Conservation (phyloP, 345 rosid genomes). For the Pugionium dolabratum region DNA sequence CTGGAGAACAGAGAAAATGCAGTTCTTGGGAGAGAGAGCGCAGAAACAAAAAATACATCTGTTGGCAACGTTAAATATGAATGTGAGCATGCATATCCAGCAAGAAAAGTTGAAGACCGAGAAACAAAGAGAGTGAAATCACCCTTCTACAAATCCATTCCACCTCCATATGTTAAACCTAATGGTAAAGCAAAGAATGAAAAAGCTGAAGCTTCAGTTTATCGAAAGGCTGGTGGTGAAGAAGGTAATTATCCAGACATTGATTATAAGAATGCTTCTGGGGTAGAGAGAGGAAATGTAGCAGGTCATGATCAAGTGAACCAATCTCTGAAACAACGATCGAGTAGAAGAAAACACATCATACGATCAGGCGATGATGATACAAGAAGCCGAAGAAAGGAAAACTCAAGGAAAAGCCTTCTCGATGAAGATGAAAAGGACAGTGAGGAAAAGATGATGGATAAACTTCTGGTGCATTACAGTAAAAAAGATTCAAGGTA, state of each 20-base stretch:
- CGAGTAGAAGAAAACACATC: slow-evolving; percentile 59
- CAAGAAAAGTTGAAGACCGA: slow-evolving; percentile 43
- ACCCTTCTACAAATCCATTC: slow-evolving; percentile 48
- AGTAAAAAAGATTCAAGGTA: slow-evolving; percentile 68
- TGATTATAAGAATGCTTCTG: slow-evolving; percentile 32
- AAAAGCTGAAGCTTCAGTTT: slow-evolving; percentile 42
- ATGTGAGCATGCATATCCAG: slow-evolving; percentile 33
- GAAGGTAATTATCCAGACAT: slow-evolving; percentile 39
- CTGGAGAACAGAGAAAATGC: slow-evolving; percentile 52
- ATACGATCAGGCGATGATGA: slow-evolving; percentile 45
- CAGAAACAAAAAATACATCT: slow-evolving; percentile 33
- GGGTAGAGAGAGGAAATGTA: slow-evolving; percentile 31
- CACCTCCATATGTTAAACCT: slow-evolving; percentile 74
- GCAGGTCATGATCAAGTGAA: slow-evolving; percentile 36
- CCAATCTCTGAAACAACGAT: slow-evolving; percentile 55
- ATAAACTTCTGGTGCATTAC: slow-evolving; percentile 83
- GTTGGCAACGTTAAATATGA: slow-evolving; percentile 34
- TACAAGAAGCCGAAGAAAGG: slow-evolving; percentile 61
- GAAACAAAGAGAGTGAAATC: slow-evolving; percentile 48
- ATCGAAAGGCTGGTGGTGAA: slow-evolving; percentile 36
- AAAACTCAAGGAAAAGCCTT: slow-evolving; percentile 62
- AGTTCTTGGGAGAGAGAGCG: slow-evolving; percentile 37
- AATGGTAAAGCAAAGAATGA: slow-evolving; percentile 37
- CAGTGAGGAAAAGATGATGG: slow-evolving; percentile 82
- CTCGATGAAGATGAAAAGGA: slow-evolving; percentile 68